Evolutionary conservation across 176 grass and related monocot species (phyloP), one percentile per base, ranked within the genome.

Genomic region (Carex littledalei): DNA sequence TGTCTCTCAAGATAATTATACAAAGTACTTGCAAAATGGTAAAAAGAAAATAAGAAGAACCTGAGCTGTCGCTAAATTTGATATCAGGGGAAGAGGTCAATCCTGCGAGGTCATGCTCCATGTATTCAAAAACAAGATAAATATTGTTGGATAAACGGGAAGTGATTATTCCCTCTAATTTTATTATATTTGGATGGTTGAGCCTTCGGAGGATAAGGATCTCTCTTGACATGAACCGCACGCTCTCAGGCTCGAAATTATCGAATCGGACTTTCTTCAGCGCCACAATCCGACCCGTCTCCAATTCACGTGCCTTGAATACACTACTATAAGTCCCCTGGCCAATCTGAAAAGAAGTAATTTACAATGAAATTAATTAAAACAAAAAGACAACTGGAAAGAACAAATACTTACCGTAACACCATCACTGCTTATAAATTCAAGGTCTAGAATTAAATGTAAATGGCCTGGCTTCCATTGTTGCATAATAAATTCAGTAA

Each of bases 81-180:
- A 91, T 91, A 18, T 83, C 86, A 52, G 86, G 83, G 41, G 39
- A 83, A 78, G 86, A 88, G 35, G 78, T 86, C 57, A 91, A 86
- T 72, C 89, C 89, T 15, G 89, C 71, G 47, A 90, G 85, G 79
- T 90, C 89, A 82, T 90, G 85, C 85, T 90, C 89, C 89, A 90
- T 90, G 62, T 90, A 90, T 66, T 90, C 89, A 7, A 90, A 90
- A 35, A 90, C 89, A 81, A 90, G 89, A 87, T 87, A 90, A 31
- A 90, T 85, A 57, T 84, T 90, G 58, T 74, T 87, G 22, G 89
- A 90, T 59, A 85, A 77, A 6, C 75, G 75, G 24, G 89, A 90
- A 70, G 89, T 87, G n/a, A 90, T 90, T 54, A 90, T 45, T n/a
- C 89, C 89, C 70, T 90, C 89, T 52, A 90, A 78, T 39, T 90